Percentiles rank a stretch among this genome's conserved stretches.
These are phyloP conservation scores for Colletotrichum sp. DNA, from an alignment of 2,329 filamentous ascomycete genomes.

Conservation along the genomic window DNA sequence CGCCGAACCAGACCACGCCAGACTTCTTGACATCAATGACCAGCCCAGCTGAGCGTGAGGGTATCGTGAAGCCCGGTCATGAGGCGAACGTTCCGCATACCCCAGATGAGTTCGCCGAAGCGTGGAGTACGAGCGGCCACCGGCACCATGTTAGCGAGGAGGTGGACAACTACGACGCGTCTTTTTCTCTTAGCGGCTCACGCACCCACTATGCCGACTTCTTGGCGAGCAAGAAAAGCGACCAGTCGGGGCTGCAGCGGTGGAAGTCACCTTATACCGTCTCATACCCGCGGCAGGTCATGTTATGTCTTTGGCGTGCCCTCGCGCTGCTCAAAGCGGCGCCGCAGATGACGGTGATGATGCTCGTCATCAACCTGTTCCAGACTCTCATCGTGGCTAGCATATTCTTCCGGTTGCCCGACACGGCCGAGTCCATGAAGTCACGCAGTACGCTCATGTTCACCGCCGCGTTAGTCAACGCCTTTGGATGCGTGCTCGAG, in stretches of 20 bases:
- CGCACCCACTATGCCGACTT: slow-evolving; percentile 7
- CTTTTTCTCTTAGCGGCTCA: neutral
- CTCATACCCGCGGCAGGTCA: slow-evolving; percentile 24
- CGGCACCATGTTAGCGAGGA: neutral
- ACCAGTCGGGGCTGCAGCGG: slow-evolving; percentile 7
- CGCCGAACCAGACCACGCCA: slow-evolving; percentile 63
- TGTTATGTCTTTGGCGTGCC: slow-evolving; percentile 23
- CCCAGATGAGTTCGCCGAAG: slow-evolving; percentile 40
- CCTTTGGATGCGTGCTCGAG: slow-evolving; percentile 46
- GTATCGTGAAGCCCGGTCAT: slow-evolving; percentile 34
- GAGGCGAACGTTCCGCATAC: slow-evolving; percentile 37
- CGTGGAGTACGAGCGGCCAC: slow-evolving; percentile 31
- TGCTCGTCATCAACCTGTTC: slow-evolving; percentile 43
- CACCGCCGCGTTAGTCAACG: slow-evolving; percentile 41
- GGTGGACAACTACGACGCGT: neutral
- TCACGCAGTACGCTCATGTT: slow-evolving; percentile 34
- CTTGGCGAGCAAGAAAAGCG: slow-evolving; percentile 1
- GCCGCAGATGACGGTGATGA: slow-evolving; percentile 21
- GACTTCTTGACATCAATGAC: slow-evolving; percentile 69
- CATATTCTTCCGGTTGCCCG: slow-evolving; percentile 68
- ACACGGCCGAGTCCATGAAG: slow-evolving; percentile 63
- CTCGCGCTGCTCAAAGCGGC: slow-evolving; percentile 20
- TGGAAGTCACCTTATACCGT: slow-evolving; percentile 23
- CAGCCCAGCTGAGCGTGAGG: slow-evolving; percentile 39
- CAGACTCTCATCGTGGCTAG: slow-evolving; percentile 69